Evolutionary conservation across 257 asterid species (phyloP).

Genomic region (Echites panduratus): DNA sequence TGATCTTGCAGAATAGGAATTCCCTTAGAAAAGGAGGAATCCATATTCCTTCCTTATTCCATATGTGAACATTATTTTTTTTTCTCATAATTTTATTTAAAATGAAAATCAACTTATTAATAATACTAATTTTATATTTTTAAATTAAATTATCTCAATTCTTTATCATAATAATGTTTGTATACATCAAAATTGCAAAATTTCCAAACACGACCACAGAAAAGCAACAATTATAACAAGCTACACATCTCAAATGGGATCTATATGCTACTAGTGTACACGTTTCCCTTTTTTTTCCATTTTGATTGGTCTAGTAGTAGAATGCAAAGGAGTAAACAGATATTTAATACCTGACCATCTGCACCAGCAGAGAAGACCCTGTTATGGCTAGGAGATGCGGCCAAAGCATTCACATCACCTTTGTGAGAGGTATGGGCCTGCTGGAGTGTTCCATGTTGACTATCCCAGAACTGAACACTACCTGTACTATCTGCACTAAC

Average conservation of each 20-base stretch:
- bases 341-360: conserved; percentile 82
- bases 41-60: no score
- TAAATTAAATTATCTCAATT: no score
- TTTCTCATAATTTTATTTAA: no score
- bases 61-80: no score
- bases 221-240: not conserved
- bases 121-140: no score
- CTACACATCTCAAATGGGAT: not conserved
- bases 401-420: conserved; percentile 89
- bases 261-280: not conserved
- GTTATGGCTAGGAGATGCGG: conserved; percentile 76
- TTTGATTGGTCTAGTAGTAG: not conserved
- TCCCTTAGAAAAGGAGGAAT: no score
- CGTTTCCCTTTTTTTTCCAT: not conserved
- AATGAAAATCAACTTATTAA: no score
- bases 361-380: conserved; percentile 92
- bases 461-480: conserved; percentile 87
- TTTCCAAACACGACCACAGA: not conserved
- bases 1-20: no score
- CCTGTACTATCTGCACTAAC: conserved; percentile 90
- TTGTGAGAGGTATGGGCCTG: conserved; percentile 82
- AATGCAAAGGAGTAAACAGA: not conserved
- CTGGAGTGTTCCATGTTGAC: conserved; percentile 76
- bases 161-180: not conserved
- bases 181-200: not conserved